Evolutionary conservation across 2,329 filamentous ascomycete species (phyloP).

Genomic region (Neurospora sp.): DNA sequence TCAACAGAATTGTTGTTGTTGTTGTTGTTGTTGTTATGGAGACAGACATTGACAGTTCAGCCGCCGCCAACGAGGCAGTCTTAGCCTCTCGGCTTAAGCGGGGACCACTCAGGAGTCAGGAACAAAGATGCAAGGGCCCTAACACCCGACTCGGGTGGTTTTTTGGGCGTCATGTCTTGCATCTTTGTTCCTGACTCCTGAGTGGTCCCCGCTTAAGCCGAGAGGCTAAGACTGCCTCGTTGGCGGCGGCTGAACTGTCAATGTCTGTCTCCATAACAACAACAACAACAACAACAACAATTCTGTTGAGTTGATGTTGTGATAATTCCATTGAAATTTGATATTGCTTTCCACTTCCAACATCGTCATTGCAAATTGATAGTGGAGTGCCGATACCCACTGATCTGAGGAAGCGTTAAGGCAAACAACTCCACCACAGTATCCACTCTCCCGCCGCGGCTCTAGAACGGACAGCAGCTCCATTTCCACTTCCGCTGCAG

Average conservation of each 20-base stretch:
- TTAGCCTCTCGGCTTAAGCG: neutral
- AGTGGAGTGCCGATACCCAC: neutral
- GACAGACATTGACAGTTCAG: neutral
- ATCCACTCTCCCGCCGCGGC: neutral
- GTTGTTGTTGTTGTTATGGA: neutral
- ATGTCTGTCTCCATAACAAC: neutral
- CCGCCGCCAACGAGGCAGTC: neutral
- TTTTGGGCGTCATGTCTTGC: neutral
- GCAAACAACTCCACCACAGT: neutral
- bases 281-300: neutral
- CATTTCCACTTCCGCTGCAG: neutral
- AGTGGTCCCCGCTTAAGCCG: neutral
- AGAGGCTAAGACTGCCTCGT: neutral
- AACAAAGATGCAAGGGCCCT: neutral
- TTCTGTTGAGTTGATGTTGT: neutral
- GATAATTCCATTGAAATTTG: neutral
- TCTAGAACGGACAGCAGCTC: neutral
- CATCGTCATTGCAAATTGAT: neutral
- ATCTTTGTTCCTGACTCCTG: neutral
- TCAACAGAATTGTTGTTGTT: neutral
- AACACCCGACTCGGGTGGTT: neutral
- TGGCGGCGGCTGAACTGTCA: neutral
- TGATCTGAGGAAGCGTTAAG: neutral
- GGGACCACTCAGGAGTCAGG: neutral
- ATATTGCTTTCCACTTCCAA: neutral